These are phyloP conservation scores for Balansia obtecta DNA, from an alignment of 2,329 filamentous ascomycete genomes.

Conservation along the genomic window DNA sequence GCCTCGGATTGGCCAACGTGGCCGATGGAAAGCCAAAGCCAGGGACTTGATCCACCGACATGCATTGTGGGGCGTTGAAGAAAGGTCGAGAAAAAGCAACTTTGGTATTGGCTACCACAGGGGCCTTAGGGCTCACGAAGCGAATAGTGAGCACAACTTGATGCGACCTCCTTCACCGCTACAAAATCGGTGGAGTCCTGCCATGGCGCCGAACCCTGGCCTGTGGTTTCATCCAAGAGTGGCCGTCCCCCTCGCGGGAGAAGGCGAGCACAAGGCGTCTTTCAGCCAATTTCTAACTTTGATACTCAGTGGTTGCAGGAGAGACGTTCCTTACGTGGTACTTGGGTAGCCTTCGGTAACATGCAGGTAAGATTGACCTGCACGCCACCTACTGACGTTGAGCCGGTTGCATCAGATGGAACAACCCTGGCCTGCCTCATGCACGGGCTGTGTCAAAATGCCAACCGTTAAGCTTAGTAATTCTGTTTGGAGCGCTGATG, in stretches of 20 bases:
- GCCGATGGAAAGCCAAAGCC: neutral
- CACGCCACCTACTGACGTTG: neutral
- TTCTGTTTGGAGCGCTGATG: no score
- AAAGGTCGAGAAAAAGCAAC: neutral
- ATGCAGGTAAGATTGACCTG: neutral
- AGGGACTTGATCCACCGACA: neutral
- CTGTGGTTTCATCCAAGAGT: neutral
- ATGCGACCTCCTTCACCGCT: conserved; percentile 4
- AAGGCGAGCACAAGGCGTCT: no score
- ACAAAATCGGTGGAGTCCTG: neutral
- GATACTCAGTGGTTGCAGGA: neutral
- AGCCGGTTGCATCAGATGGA: neutral
- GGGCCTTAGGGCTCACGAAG: conserved; percentile 2
- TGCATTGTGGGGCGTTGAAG: neutral
- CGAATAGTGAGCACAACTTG: neutral
- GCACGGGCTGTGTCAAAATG: no score
- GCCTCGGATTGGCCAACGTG: neutral
- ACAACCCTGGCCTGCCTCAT: neutral
- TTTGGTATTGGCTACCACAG: neutral
- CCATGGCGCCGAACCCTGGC: neutral
- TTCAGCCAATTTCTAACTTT: neutral
- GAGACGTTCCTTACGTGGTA: no score
- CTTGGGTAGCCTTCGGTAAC: no score
- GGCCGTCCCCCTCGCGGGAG: no score
- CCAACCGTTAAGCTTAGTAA: no score